Evolutionary conservation across 2,329 filamentous ascomycete genomes (phyloP).

Genomic region (Fusarium circinatum): DNA sequence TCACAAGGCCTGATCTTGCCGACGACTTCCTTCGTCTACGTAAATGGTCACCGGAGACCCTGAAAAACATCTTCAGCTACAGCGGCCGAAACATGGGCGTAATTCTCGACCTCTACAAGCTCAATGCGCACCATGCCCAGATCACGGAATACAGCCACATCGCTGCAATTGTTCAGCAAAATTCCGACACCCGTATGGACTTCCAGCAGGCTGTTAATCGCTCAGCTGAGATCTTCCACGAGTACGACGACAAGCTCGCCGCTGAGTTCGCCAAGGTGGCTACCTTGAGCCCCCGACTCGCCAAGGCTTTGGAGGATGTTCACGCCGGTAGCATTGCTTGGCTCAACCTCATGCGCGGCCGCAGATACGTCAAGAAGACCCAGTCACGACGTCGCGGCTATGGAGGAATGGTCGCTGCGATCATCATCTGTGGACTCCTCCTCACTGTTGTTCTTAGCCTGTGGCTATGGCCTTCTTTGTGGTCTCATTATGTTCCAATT

Average conservation of each 20-base stretch:
- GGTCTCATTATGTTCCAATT: not conserved
- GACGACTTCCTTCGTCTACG: not conserved
- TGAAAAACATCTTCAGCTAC: not conserved
- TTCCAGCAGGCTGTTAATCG: not conserved
- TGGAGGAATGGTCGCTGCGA: not conserved
- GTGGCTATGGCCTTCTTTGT: not conserved
- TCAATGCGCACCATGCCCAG: not conserved
- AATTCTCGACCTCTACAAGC: not conserved
- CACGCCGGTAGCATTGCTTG: not conserved
- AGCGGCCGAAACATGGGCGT: not conserved
- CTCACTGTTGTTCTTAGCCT: not conserved
- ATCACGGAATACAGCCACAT: not conserved
- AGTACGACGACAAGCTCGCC: not conserved
- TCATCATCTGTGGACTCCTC: not conserved
- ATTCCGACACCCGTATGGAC: not conserved
- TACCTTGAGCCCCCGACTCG: not conserved
- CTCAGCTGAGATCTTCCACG: not conserved
- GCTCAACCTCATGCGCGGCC: not conserved
- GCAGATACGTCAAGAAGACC: not conserved
- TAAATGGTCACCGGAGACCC: not conserved
- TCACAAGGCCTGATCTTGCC: not conserved
- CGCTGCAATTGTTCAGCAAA: not conserved
- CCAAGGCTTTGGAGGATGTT: not conserved
- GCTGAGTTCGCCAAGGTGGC: not conserved
- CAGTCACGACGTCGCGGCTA: not conserved